phyloP scores from a whole-genome alignment of 2,329 filamentous ascomycete genomes.

The Cladophialophora exuberans region DNA sequence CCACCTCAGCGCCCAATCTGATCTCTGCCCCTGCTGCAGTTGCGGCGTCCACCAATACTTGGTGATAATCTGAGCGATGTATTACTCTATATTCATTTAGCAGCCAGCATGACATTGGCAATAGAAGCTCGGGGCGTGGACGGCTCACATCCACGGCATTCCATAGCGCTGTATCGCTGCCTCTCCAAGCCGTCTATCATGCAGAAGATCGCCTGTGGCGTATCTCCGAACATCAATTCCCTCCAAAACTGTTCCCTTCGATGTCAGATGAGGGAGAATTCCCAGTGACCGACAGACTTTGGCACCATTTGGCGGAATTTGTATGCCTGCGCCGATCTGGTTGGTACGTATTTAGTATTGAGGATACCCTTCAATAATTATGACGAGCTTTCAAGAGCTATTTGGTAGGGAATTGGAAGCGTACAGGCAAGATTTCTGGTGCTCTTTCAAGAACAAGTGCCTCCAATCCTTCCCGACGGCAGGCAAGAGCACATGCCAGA shows the following conservation, averaged over 20 bases:
- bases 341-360: neutral
- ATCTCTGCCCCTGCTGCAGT: conserved; percentile 43
- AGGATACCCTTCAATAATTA: neutral
- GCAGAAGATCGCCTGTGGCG: conserved; percentile 36
- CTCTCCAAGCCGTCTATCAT: conserved; percentile 18
- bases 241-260: conserved; percentile 34
- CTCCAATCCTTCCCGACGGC: conserved; percentile 1
- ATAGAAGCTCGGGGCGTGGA: too few species aligned
- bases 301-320: conserved; percentile 39
- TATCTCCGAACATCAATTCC: conserved; percentile 38
- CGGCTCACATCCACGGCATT: conserved; percentile 4
- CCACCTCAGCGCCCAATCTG: conserved; percentile 32
- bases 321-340: conserved; percentile 40
- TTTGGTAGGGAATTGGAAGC: too few species aligned
- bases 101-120: too few species aligned
- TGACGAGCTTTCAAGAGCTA: conserved; percentile 10
- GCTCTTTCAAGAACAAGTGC: conserved; percentile 15
- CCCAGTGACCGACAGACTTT: conserved; percentile 36
- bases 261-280: conserved; percentile 31
- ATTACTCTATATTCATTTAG: conserved; percentile 33
- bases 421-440: conserved; percentile 10
- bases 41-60: conserved; percentile 45
- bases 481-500: conserved; percentile 13
- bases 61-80: conserved; percentile 54
- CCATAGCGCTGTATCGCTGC: conserved; percentile 4